Evolutionary conservation across 2,329 filamentous ascomycete species (phyloP).

Genomic region (Apiospora aurea): DNA sequence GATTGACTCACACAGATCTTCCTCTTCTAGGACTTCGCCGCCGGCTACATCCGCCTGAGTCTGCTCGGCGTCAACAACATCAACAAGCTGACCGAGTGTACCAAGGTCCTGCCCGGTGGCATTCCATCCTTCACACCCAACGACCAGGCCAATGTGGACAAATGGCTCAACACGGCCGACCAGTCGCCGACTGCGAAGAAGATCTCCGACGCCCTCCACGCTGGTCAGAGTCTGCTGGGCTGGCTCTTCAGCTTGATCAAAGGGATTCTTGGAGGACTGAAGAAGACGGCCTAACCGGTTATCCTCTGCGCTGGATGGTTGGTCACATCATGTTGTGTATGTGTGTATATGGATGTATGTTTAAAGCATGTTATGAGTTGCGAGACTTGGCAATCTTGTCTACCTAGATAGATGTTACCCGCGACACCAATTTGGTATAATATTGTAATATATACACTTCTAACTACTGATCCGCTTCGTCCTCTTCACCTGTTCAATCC

Average conservation of each 20-base stretch:
- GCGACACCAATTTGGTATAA: neutral
- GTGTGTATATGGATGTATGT: too few relatives aligned
- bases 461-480: neutral
- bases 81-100: constrained; percentile 62
- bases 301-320: neutral
- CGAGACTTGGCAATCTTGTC: neutral
- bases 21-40: constrained; percentile 46
- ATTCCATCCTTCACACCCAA: constrained; percentile 35
- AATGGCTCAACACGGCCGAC: constrained; percentile 32
- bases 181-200: constrained; percentile 30
- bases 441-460: neutral
- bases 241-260: constrained; percentile 9
- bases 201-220: constrained; percentile 33
- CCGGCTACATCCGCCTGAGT: constrained; percentile 60
- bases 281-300: neutral
- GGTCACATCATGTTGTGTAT: neutral
- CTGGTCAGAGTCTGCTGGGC: constrained; percentile 27
- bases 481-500: neutral
- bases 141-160: constrained; percentile 33
- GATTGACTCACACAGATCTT: constrained; percentile 23
- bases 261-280: neutral
- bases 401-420: neutral
- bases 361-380: neutral
- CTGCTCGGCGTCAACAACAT: constrained; percentile 64
- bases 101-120: constrained; percentile 50